Evolutionary conservation across 768 basidiomycete genomes (phyloP).

Genomic region (Pleurotus sapidus): DNA sequence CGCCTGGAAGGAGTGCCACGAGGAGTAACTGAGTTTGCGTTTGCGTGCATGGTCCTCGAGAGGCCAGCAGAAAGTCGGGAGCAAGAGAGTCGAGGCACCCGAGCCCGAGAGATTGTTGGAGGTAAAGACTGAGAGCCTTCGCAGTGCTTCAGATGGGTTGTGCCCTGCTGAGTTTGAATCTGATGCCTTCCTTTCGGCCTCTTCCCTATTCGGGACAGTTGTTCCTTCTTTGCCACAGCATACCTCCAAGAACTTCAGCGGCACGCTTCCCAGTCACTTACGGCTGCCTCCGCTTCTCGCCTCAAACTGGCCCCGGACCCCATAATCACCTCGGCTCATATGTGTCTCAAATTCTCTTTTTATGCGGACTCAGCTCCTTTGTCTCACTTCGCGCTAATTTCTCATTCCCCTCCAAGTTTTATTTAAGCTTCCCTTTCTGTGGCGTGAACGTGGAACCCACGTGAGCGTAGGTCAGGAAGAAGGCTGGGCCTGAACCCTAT

Average conservation of each 20-base stretch:
- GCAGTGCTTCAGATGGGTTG: slow-evolving; percentile 9
- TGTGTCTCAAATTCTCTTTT: not conserved
- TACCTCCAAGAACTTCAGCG: slow-evolving; percentile 9
- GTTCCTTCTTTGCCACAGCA: slow-evolving; percentile 10
- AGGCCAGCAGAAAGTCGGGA: slow-evolving; percentile 1
- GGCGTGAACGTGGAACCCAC: slow-evolving; percentile 6
- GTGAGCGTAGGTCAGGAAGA: slow-evolving; percentile 1
- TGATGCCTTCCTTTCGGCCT: not conserved
- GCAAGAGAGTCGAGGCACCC: not conserved
- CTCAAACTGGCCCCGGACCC: not conserved
- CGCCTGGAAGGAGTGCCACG: slow-evolving; percentile 63
- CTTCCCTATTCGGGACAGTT: not conserved
- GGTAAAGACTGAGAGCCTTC: not conserved
- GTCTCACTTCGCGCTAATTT: not conserved
- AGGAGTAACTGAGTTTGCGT: slow-evolving; percentile 25
- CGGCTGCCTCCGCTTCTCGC: slow-evolving; percentile 2
- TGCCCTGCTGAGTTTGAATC: slow-evolving; percentile 6
- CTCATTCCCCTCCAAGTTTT: slow-evolving; percentile 5
- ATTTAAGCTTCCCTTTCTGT: slow-evolving; percentile 5
- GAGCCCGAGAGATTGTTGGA: slow-evolving; percentile 5
- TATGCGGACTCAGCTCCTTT: not conserved
- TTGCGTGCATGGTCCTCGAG: not conserved
- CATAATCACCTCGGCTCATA: not conserved
- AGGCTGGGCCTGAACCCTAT: slow-evolving; percentile 4
- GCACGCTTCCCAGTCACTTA: slow-evolving; percentile 8